Conservation (phyloP, 176 grass and related monocot species). For the Chloris gayana region DNA sequence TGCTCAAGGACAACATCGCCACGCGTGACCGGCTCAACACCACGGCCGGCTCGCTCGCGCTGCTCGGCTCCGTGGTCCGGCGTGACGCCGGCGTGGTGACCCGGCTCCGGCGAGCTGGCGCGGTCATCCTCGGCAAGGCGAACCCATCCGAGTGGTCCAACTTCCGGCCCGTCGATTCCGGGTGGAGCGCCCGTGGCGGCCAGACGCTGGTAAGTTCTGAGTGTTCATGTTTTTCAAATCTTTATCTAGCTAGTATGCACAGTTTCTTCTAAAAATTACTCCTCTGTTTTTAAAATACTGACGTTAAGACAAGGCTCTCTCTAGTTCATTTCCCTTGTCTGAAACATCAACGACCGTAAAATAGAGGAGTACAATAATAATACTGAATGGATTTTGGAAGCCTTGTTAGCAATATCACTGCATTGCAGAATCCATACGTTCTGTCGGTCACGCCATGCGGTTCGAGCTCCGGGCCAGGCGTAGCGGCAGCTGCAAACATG, state of each 20-base stretch:
- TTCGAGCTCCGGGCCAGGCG: slow-evolving; percentile 59
- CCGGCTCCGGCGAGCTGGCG: slow-evolving; percentile 52
- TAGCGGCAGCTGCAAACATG: slow-evolving; percentile 64
- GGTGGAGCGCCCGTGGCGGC: slow-evolving; percentile 69
- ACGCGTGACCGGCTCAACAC: slow-evolving; percentile 64
- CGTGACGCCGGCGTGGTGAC: slow-evolving; percentile 60
- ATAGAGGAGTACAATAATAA: too few relatives aligned
- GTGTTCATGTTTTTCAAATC: too few relatives aligned
- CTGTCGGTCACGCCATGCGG: slow-evolving; percentile 45
- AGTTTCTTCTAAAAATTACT: too few relatives aligned
- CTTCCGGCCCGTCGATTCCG: slow-evolving; percentile 29
- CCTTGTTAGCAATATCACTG: too few relatives aligned
- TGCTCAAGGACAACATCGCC: slow-evolving; percentile 78
- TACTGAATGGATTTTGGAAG: too few relatives aligned
- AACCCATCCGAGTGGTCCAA: slow-evolving; percentile 60
- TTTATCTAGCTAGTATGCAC: too few relatives aligned
- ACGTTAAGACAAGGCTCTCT: too few relatives aligned
- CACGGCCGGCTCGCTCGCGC: slow-evolving; percentile 66
- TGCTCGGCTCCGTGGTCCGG: slow-evolving; percentile 51
- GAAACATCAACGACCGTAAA: too few relatives aligned
- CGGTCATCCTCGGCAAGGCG: slow-evolving; percentile 65
- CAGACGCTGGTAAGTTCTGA: slow-evolving; percentile 9
- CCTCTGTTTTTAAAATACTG: too few relatives aligned
- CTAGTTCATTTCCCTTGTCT: too few relatives aligned
- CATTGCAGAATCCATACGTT: slow-evolving; percentile 47